Evolutionary conservation across 2,329 filamentous ascomycete species (phyloP), one percentile per base, ranked within the genome.

Genomic region (Niveomyces coronatus): DNA sequence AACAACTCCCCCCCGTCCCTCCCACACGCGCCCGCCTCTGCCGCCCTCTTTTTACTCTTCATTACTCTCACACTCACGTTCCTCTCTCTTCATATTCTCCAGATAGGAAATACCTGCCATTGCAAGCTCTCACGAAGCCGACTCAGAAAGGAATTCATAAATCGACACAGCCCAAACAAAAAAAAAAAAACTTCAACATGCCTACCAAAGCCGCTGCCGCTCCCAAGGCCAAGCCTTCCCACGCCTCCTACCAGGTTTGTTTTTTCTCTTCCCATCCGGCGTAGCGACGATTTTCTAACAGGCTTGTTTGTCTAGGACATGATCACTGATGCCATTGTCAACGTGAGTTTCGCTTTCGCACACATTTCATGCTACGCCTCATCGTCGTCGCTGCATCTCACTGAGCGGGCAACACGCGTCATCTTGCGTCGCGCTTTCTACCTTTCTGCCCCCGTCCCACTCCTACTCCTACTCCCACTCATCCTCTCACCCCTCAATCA

Each of bases 271-370:
- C 19, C 7, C n/a, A 8, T 20, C 31, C 31, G 30, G 13, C 37
- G 29, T 30, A 17, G 31, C 32, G 35, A 41, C 34, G 19, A 19
- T 27, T 36, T 43, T 26, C 17, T 29, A 20, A 28, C 34, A 50
- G 22, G 43, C 34, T 34, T 31, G 41, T 41, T 41, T 40, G 35
- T 33, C 49, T 15, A 77, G 73, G 72, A 75, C 53, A 77, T 77
- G 73, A 77, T 77, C 54, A 73, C 66, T 37, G 72, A 77, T 55
- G 73, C 71, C 39, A 77, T 77, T 54, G 58, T 74, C 54, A 65
- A 68, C 60, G 73, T 77, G 76, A 57, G 65, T 69, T 51, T 46
- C 43, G 5, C 17, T 26, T 34, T 5, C 17, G 16, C 44, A 50
- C 46, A 37, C n/a, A n/a, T n/a, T n/a, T n/a, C n/a, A n/a, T n/a